phyloP scores from a whole-genome alignment of 78 protist species.

The Dictyostelium capitatum region DNA sequence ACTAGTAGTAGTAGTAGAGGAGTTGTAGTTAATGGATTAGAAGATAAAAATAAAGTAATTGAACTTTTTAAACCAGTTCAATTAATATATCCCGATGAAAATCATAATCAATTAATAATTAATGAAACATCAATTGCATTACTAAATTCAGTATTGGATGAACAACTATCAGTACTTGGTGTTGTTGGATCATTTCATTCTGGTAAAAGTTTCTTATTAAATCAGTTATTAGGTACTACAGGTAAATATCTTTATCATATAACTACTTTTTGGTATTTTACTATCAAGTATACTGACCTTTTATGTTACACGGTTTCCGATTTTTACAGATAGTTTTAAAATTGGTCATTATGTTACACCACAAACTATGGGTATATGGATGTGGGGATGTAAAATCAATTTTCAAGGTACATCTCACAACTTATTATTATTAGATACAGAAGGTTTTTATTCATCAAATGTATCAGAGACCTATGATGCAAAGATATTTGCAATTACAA shows the following conservation, averaged over 20 bases:
- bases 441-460: conserved; percentile 63
- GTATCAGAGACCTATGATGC: conserved; percentile 71
- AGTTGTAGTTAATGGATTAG: no score
- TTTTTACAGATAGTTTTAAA: conserved; percentile 54
- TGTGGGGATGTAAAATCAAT: conserved; percentile 30
- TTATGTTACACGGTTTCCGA: no score
- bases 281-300: no score
- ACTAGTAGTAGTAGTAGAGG: no score
- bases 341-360: conserved; percentile 64
- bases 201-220: conserved; percentile 60
- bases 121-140: conserved; percentile 19
- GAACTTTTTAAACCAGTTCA: conserved; percentile 45
- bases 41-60: not conserved
- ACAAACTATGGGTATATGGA: conserved; percentile 69
- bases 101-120: conserved; percentile 36
- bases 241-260: no score
- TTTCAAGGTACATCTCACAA: not conserved
- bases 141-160: conserved; percentile 8
- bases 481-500: conserved; percentile 73
- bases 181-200: conserved; percentile 67
- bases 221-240: conserved; percentile 47
- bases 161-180: conserved; percentile 45
- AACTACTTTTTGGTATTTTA: no score
- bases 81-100: conserved; percentile 47
- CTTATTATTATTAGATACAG: conserved; percentile 52